phyloP scores from a whole-genome alignment of 1,139 yeast genomes.

The Sugiyamaella japonica region DNA sequence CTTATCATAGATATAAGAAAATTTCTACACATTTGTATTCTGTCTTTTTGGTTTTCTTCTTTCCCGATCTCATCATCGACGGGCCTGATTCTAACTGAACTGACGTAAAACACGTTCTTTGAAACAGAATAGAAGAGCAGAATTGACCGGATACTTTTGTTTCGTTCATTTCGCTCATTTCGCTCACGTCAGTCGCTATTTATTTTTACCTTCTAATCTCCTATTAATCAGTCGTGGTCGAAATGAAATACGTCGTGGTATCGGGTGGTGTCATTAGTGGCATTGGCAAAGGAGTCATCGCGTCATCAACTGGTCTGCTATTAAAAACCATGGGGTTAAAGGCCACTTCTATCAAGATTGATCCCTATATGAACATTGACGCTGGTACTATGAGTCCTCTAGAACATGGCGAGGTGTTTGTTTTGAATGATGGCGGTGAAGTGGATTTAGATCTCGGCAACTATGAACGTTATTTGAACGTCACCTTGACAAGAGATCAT shows the following conservation, averaged over 20 bases:
- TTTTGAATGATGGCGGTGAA: conserved; percentile 97
- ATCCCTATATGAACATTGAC: conserved; percentile 98
- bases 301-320: conserved; percentile 94
- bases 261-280: conserved; percentile 99
- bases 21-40: background rate
- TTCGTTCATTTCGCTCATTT: conserved; percentile 1
- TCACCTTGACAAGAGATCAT: conserved; percentile 89
- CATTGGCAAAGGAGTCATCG: conserved; percentile 97
- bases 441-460: conserved; percentile 97
- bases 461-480: conserved; percentile 93
- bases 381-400: conserved; percentile 99
- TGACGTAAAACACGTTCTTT: background rate
- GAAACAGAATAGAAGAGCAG: background rate
- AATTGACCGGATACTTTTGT: background rate
- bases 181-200: background rate
- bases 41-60: conserved; percentile 13
- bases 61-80: conserved; percentile 14
- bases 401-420: conserved; percentile 99
- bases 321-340: conserved; percentile 91
- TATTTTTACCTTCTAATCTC: background rate
- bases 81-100: conserved; percentile 15
- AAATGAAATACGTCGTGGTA: conserved; percentile 97
- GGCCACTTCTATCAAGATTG: conserved; percentile 96
- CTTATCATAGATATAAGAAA: conserved; percentile 4
- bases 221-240: background rate